Evolutionary conservation across 306 rosid genomes (phyloP).

Genomic region (Hylodesmum podocarpum): DNA sequence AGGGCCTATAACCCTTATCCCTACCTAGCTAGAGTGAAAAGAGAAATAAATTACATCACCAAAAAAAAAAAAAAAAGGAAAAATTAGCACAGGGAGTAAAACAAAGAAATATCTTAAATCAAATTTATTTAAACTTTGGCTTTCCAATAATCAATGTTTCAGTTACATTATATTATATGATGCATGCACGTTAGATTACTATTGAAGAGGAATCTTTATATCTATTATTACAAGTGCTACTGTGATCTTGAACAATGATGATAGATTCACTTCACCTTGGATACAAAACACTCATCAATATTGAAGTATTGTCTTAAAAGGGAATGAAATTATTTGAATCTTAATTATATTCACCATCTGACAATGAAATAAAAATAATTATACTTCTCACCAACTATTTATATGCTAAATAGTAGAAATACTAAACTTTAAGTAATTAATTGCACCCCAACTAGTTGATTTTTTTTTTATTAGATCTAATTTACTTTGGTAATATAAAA

Average conservation of each 20-base stretch:
- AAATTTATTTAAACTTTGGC: not conserved
- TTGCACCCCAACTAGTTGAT: not conserved
- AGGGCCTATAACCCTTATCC: slow-evolving; percentile 1
- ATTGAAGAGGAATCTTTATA: slow-evolving; percentile 4
- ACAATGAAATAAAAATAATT: too few species aligned
- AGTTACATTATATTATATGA: not conserved
- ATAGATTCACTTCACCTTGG: not conserved
- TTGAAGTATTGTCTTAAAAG: not conserved
- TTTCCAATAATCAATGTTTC: slow-evolving; percentile 5
- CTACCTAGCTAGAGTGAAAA: not conserved
- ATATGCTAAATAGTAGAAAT: not conserved
- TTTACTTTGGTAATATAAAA: not conserved
- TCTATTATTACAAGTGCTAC: not conserved
- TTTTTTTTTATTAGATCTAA: not conserved
- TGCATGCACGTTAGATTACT: slow-evolving; percentile 11
- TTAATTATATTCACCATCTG: not conserved
- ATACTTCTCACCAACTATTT: not conserved
- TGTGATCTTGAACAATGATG: not conserved
- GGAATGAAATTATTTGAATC: not conserved
- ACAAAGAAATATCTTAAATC: not conserved
- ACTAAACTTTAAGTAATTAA: not conserved
- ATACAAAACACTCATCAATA: not conserved
- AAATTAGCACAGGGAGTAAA: not conserved
- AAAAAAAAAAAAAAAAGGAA: too few species aligned
- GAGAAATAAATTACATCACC: too few species aligned